Evolutionary conservation across 495 filamentous ascomycete genomes (phyloP).

Genomic region (Penicillium canescens): DNA sequence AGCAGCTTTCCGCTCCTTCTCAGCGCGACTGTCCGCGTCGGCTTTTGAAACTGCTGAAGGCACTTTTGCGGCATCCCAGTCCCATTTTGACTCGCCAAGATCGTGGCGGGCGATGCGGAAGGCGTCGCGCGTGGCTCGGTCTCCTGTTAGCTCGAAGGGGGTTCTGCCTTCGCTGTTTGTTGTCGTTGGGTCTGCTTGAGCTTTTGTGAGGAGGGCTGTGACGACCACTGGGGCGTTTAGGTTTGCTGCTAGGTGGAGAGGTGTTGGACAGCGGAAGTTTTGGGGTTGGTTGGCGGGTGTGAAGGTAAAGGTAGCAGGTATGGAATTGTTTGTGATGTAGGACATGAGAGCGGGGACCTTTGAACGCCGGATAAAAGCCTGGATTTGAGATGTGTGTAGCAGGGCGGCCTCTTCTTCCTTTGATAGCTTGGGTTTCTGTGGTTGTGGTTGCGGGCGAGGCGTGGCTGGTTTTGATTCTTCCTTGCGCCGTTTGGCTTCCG

Average conservation of each 20-base stretch:
- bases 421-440: slow-evolving; percentile 58
- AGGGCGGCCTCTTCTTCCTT: slow-evolving; percentile 80
- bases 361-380: slow-evolving; percentile 83
- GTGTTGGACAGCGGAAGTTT: slow-evolving; percentile 82
- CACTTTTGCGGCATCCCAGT: slow-evolving; percentile 76
- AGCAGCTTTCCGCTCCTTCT: slow-evolving; percentile 58
- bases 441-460: slow-evolving; percentile 43
- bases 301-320: slow-evolving; percentile 71
- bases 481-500: slow-evolving; percentile 39
- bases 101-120: slow-evolving; percentile 86
- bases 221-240: slow-evolving; percentile 74
- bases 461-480: slow-evolving; percentile 37
- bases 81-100: slow-evolving; percentile 73
- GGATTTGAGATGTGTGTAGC: slow-evolving; percentile 83
- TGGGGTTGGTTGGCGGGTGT: slow-evolving; percentile 63
- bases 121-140: slow-evolving; percentile 83
- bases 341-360: slow-evolving; percentile 85
- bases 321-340: slow-evolving; percentile 72
- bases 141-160: slow-evolving; percentile 83
- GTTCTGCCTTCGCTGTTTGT: slow-evolving; percentile 68
- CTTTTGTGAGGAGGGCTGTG: slow-evolving; percentile 73
- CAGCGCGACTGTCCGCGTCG: slow-evolving; percentile 66
- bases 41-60: slow-evolving; percentile 65
- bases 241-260: slow-evolving; percentile 82
- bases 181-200: slow-evolving; percentile 69